Conservation (phyloP, 2,329 filamentous ascomycete species). For the Clonostachys solani region DNA sequence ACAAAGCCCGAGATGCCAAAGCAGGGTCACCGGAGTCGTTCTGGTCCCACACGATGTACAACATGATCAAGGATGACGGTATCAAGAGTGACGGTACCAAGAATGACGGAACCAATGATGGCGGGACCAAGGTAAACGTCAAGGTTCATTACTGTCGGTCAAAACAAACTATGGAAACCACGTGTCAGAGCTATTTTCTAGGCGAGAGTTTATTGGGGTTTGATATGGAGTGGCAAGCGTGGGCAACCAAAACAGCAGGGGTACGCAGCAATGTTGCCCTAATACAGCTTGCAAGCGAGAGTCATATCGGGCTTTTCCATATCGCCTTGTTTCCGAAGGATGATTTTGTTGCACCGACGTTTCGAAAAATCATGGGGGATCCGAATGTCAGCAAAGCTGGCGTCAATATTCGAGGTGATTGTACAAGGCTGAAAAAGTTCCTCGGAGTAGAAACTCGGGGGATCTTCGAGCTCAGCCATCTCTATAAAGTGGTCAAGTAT, state of each 20-base stretch:
- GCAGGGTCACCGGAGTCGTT: conserved; percentile 22
- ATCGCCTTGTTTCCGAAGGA: conserved; percentile 56
- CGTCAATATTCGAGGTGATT: conserved; percentile 69
- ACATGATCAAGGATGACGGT: conserved; percentile 36
- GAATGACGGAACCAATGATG: conserved; percentile 14
- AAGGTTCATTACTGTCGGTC: conserved; percentile 75
- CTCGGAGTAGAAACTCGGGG: conserved; percentile 62
- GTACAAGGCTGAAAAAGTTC: conserved; percentile 61
- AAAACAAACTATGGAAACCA: conserved; percentile 60
- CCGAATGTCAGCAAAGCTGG: conserved; percentile 68
- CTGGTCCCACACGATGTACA: conserved; percentile 69
- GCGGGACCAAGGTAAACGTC: conserved; percentile 32
- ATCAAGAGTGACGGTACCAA: conserved; percentile 23
- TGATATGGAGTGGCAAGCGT: conserved; percentile 78
- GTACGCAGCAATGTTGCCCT: conserved; percentile 71
- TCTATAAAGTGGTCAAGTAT: conserved; percentile 74
- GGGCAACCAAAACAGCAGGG: conserved; percentile 37
- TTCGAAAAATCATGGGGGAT: conserved; percentile 71
- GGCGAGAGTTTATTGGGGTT: conserved; percentile 74
- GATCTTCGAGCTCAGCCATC: conserved; percentile 76
- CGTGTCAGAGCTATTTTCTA: conserved; percentile 61
- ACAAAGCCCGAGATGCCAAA: conserved; percentile 2
- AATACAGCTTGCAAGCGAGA: conserved; percentile 76
- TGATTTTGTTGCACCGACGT: conserved; percentile 64
- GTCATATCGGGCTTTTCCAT: conserved; percentile 78